phyloP scores from a whole-genome alignment of 2,329 filamentous ascomycete species.

The Epichloe baconii region DNA sequence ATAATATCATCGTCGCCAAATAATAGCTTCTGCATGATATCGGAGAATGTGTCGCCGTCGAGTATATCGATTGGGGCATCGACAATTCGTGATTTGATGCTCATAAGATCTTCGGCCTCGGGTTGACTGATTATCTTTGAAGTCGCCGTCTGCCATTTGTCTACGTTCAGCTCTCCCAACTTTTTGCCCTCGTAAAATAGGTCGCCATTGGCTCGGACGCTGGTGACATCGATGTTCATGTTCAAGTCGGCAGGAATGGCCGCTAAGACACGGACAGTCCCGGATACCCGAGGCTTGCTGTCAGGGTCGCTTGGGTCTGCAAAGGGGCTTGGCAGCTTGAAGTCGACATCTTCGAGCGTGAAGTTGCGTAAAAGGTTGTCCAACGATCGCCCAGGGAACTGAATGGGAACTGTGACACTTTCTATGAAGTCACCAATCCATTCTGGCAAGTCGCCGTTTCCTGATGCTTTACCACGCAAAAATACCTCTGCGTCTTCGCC shows the following conservation, averaged over 20 bases:
- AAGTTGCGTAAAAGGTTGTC: conserved; percentile 81
- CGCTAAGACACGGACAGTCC: conserved; percentile 67
- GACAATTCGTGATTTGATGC: conserved; percentile 63
- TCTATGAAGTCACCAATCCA: conserved; percentile 76
- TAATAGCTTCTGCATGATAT: conserved; percentile 68
- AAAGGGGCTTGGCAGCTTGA: conserved; percentile 68
- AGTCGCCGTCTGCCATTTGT: conserved; percentile 72
- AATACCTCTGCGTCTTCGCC: conserved; percentile 69
- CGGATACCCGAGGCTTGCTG: conserved; percentile 67
- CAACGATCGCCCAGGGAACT: conserved; percentile 70
- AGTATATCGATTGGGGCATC: conserved; percentile 75
- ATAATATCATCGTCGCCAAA: conserved; percentile 59
- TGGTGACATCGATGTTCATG: conserved; percentile 65
- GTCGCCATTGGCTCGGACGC: conserved; percentile 63
- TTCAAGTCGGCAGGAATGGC: conserved; percentile 76
- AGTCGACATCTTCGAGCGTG: conserved; percentile 72
- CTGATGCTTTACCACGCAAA: conserved; percentile 62
- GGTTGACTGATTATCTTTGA: conserved; percentile 53
- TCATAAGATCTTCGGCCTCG: conserved; percentile 47
- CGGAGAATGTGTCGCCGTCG: conserved; percentile 62
- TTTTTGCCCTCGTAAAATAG: conserved; percentile 67
- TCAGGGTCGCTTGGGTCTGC: conserved; percentile 63
- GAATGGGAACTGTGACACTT: conserved; percentile 70
- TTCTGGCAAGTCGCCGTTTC: conserved; percentile 53
- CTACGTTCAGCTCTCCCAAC: conserved; percentile 67